phyloP scores from a whole-genome alignment of 495 filamentous ascomycete species.

The Aspergillus egyptiacus region DNA sequence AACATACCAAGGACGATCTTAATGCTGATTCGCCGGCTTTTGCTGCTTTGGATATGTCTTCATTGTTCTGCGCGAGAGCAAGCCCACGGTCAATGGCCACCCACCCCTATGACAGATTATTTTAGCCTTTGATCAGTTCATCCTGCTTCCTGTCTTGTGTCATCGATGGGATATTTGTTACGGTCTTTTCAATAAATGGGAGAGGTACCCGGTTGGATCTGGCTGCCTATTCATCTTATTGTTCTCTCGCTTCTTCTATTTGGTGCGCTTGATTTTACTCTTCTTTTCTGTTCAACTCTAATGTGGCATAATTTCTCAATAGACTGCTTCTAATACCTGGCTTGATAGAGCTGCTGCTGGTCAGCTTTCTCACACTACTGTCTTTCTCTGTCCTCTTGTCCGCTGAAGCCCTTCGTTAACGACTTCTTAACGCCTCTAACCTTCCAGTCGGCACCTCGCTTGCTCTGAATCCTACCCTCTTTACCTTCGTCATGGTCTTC shows the following conservation, averaged over 20 bases:
- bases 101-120: conserved; percentile 1
- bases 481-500: conserved; percentile 26
- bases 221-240: conserved; percentile 1
- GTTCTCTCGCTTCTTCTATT: neutral
- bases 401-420: neutral
- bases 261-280: conserved; percentile 1
- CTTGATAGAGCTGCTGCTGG: conserved; percentile 13
- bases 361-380: conserved; percentile 1
- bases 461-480: neutral
- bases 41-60: neutral
- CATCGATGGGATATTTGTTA: neutral
- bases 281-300: conserved; percentile 9
- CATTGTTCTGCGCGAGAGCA: neutral
- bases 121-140: conserved; percentile 5
- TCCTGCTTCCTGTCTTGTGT: neutral
- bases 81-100: neutral
- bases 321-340: conserved; percentile 6
- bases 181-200: conserved; percentile 2
- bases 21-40: neutral
- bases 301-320: conserved; percentile 14
- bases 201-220: neutral
- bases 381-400: conserved; percentile 4
- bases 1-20: conserved; percentile 9
- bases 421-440: neutral
- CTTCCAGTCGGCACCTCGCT: neutral